Percentiles rank a stretch among this genome's conserved stretches.
Conservation (phyloP, 805 yeast species). For the Vanderwaltozyma yarrowii region DNA sequence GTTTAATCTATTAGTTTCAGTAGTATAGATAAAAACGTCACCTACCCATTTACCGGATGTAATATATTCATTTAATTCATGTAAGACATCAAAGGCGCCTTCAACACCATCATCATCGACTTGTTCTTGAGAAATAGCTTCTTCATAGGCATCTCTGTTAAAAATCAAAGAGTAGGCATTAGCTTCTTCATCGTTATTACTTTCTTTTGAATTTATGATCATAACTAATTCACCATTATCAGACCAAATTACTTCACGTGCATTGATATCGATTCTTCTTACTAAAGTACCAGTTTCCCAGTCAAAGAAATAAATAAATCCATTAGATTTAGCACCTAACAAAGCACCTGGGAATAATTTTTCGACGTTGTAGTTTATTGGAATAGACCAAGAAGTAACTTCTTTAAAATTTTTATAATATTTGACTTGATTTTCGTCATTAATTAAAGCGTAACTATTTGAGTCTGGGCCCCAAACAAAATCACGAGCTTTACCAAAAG, state of each 20-base stretch:
- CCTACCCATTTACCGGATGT: slow-evolving; percentile 95
- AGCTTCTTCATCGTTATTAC: slow-evolving; percentile 20
- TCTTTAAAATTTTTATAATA: slow-evolving; percentile 81
- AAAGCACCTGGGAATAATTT: slow-evolving; percentile 84
- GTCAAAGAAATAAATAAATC: slow-evolving; percentile 79
- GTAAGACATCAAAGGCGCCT: slow-evolving; percentile 71
- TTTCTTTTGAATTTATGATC: slow-evolving; percentile 48
- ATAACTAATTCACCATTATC: slow-evolving; percentile 86
- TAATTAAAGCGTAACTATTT: slow-evolving; percentile 75
- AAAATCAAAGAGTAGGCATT: slow-evolving; percentile 70
- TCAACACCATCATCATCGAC: slow-evolving; percentile 82
- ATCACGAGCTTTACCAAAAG: slow-evolving; percentile 82
- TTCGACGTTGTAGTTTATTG: slow-evolving; percentile 62
- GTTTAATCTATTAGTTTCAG: slow-evolving; percentile 77
- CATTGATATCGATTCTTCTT: slow-evolving; percentile 82
- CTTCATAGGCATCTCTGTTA: slow-evolving; percentile 55
- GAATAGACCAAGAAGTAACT: slow-evolving; percentile 50
- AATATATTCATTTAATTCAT: slow-evolving; percentile 71
- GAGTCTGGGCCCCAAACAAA: slow-evolving; percentile 95
- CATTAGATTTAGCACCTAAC: slow-evolving; percentile 74
- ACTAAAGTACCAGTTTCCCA: slow-evolving; percentile 86
- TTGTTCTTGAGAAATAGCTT: slow-evolving; percentile 47
- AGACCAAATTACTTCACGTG: slow-evolving; percentile 77
- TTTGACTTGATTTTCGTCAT: slow-evolving; percentile 51
- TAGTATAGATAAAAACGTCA: slow-evolving; percentile 89